Conservation (phyloP, 495 filamentous ascomycete genomes). For the Daldinia grandis region DNA sequence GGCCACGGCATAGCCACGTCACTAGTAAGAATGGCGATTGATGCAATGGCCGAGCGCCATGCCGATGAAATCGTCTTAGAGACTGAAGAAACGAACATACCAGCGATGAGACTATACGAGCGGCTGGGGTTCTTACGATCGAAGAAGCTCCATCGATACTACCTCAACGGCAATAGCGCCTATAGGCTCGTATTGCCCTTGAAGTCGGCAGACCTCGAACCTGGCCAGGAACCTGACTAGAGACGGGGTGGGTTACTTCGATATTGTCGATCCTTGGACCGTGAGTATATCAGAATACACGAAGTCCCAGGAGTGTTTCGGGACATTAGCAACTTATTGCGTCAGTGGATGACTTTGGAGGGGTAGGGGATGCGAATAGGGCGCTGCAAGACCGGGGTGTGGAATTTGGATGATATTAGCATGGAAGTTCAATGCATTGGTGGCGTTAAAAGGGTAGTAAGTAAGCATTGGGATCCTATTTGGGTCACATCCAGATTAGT, state of each 20-base stretch:
- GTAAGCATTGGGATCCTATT: slow-evolving; percentile 30
- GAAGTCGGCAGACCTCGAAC: slow-evolving; percentile 59
- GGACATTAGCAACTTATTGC: neutral
- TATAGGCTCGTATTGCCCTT: slow-evolving; percentile 87
- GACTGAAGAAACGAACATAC: slow-evolving; percentile 93
- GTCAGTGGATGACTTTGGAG: neutral
- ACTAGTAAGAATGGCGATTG: slow-evolving; percentile 88
- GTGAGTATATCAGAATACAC: neutral
- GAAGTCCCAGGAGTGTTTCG: neutral
- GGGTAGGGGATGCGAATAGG: neutral
- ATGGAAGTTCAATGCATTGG: slow-evolving; percentile 24
- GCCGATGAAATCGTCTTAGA: slow-evolving; percentile 97
- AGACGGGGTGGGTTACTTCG: slow-evolving; percentile 23
- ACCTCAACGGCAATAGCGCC: slow-evolving; percentile 94
- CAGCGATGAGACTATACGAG: slow-evolving; percentile 93
- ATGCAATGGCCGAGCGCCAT: slow-evolving; percentile 82
- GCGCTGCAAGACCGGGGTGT: neutral
- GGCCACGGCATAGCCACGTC: slow-evolving; percentile 91
- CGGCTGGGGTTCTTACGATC: slow-evolving; percentile 90
- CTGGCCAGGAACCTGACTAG: slow-evolving; percentile 33
- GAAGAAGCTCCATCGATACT: slow-evolving; percentile 94
- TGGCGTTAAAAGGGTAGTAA: slow-evolving; percentile 34
- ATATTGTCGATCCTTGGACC: neutral
- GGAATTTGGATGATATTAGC: neutral
- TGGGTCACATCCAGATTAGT: slow-evolving; percentile 14